Percentiles rank a stretch among this genome's conserved stretches.
These are phyloP conservation scores for Venturia asperata DNA, from an alignment of 2,329 filamentous ascomycete genomes.

Conservation along the genomic window DNA sequence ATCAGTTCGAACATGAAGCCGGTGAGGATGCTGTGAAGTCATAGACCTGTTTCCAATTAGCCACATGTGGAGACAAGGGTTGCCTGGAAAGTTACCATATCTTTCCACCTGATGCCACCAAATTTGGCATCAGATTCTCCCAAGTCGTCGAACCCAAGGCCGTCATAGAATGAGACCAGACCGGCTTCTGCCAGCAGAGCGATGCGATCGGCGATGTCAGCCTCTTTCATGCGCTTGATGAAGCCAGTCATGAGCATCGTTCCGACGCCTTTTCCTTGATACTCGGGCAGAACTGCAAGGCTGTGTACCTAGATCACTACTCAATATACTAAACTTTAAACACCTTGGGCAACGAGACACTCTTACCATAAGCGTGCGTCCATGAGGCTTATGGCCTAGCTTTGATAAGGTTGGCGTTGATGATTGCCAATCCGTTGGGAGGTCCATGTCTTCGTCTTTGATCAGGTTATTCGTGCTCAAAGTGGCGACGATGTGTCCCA, in stretches of 20 bases:
- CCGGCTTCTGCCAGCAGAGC: conserved; percentile 71
- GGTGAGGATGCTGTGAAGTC: neutral
- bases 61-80: too few species aligned
- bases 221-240: conserved; percentile 25
- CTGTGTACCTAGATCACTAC: conserved; percentile 49
- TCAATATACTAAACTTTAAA: too few species aligned
- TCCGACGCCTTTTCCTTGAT: conserved; percentile 16
- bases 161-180: conserved; percentile 66
- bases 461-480: conserved; percentile 57
- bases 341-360: too few species aligned
- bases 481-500: conserved; percentile 73
- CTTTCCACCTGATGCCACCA: conserved; percentile 72
- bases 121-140: conserved; percentile 65
- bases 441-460: conserved; percentile 69
- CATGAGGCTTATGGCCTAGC: conserved; percentile 30
- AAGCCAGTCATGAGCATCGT: conserved; percentile 4
- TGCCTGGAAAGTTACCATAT: conserved; percentile 55
- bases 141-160: conserved; percentile 62
- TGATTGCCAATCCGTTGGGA: conserved; percentile 56
- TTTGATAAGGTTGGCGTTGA: neutral
- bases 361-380: conserved; percentile 62
- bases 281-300: conserved; percentile 62
- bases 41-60: neutral
- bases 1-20: neutral
- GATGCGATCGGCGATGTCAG: conserved; percentile 63